Evolutionary conservation across 805 yeast genomes (phyloP), one percentile per base, ranked within the genome.

Genomic region (Phaffomyces thermotolerans): DNA sequence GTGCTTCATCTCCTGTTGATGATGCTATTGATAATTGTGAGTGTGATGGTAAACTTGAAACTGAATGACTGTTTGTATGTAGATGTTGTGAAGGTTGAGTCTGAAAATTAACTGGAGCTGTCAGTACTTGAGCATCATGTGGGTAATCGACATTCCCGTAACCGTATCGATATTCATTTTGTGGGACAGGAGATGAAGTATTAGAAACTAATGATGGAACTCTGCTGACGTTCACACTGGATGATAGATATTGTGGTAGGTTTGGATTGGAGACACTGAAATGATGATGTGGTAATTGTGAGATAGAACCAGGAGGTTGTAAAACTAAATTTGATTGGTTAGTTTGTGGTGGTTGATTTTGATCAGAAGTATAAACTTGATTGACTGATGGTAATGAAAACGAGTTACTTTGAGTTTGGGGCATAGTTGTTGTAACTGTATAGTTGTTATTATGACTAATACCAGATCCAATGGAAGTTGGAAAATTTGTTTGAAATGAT

Each of bases 301-400:
- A 27, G 14, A 27, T 27, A 9, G 29, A 10, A 6, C 14, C 13
- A 10, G 29, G 29, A 9, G 12, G 29, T 35, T 31, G 34, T 31
- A 31, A 40, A 15, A 37, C 13, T 27, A 27, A 27, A 27, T 13
- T 27, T 20, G 22, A 20, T 20, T 20, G 22, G 10, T 8, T 27
- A 18, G 23, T 43, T 20, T 40, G 49, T 43, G 35, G 47, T 18
- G 24, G 47, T 24, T 41, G 46, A 23, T 34, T 37, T n/a, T 18
- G 37, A 13, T 38, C 42, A 18, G 36, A 20, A 14, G 34, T n/a
- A 10, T 22, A 34, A 9, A 20, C 32, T 15, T 35, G 47, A 14
- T 37, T 42, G 4, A 40, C 48, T 17, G 54, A 37, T 31, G 51
- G 48, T 36, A 49, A 15, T 15, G 51, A 48, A 15, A 45, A 47